Evolutionary conservation across 192 early-diverging fungal species (phyloP), one percentile per base, ranked within the genome.

Genomic region (Rhizophagus sp.): DNA sequence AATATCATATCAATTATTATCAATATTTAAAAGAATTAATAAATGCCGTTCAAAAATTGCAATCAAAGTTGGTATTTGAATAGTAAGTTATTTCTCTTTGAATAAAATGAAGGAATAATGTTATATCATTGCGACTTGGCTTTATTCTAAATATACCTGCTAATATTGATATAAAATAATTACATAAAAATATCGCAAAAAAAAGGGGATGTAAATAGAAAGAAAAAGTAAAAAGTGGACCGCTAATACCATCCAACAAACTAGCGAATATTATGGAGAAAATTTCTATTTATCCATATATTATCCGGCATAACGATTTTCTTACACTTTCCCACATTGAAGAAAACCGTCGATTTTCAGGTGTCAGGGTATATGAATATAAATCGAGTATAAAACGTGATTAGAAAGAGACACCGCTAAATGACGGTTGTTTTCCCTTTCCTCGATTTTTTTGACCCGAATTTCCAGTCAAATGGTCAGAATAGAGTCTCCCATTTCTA

Each of bases 401-500:
- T 67, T 67, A 67, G n/a, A 11, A 44, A 4, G 30, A 34, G 24
- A 63, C 36, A 39, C 36, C 33, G 7, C 30, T 63, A 41, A 76
- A 76, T 34, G 74, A 76, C 8, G 74, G 61, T 39, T 76, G 63
- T 66, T 77, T 77, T 41, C 75, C 63, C 30, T 77, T 77, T 19
- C 75, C 75, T 65, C 63, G 34, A 47, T 27, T 47, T 17, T 66
- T 77, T 34, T 47, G n/a, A 47, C 34, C 25, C n/a, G 24, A 27
- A 27, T n/a, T 63, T 39, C 50, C 75, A 49, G 41, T 22, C 17
- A 80, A 73, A 61, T 83, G 74, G 36, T 83, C 82, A n/a, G 82
- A 69, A 79, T 83, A 83, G 68, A 83, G 62, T 63, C 64, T 83
- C 49, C 82, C 82, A 15, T 66, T 77, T 47, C 75, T 77, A 47